Base-by-base conservation (phyloP, 2,329 filamentous ascomycete genomes). In the Aspergillus sp. region DNA sequence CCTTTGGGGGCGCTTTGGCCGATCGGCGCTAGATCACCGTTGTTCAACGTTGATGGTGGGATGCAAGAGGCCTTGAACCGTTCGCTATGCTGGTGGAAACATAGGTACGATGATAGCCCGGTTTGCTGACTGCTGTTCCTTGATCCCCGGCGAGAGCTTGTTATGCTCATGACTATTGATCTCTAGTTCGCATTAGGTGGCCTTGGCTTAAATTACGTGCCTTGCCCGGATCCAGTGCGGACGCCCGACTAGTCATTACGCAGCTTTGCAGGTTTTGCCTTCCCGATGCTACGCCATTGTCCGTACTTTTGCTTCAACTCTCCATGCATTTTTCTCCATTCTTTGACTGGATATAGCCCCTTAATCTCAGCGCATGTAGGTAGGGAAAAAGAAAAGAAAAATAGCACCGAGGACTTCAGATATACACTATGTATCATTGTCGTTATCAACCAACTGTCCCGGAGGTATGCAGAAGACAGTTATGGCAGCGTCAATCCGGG, bases 1-100 rank as follows among this genome's bases (percentile, higher is more conserved):
- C 41, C n/a, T 26, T 19, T 33, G 43, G 36, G 43, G 39, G 30
- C 44, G 50, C 45, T 39, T 52, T 53, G 44, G 46, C 46, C 52
- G 61, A 63, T 63, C 61, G 57, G 57, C 59, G 54, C 61, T 58
- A 63, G 59, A 59, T 63, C 57, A 57, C 54, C 53, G 45, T 53
- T 51, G 36, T 51, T 19, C 19, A 19, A 19, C 19, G 19, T 19
- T 19, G 19, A 19, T 19, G 19, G 19, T 19, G 19, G 19, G 19
- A 19, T 19, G 19, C 19, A 19, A 19, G 19, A 19, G 19, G 19
- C 19, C 19, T 19, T 19, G 19, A 19, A 19, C 19, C 19, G 19
- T 19, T n/a, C 34, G 26, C 34, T 5, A 36, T 36, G 34, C n/a
- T 7, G 34, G 9, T 36, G 26, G 8, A 12, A 12, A 36, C 5